Evolutionary conservation across 2,329 filamentous ascomycete species (phyloP), one percentile per base, ranked within the genome.

Genomic region (Exophiala viscosa): DNA sequence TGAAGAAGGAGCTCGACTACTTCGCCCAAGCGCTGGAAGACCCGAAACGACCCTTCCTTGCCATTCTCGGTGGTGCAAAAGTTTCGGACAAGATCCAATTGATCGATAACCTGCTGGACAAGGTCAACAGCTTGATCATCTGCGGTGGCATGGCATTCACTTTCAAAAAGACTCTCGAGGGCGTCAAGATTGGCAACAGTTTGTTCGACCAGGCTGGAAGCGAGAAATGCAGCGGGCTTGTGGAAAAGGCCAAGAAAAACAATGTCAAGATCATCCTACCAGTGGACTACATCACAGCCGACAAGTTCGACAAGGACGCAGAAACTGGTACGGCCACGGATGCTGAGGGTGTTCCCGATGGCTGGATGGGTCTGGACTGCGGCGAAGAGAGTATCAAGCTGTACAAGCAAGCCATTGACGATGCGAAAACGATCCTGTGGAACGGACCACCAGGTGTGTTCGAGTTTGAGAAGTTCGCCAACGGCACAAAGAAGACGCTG

Each of bases 1-100:
- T 99, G 81, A 99, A 99, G 87, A 99, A 97, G 82, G 93, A 99
- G 77, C 87, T 99, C 60, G 93, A 99, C 71, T 99, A 99, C 85
- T 99, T 99, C 70, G 93, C 93, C 61, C 84, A 96, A 79, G 93
- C 90, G 35, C 87, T 99, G 57, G 93, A 99, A 79, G 84, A 82
- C 65, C 93, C 93, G 58, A 81, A 95, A 78, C 86, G 92, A 52
- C 93, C 93, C 57, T 99, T 99, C 88, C 86, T 99, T 49, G 95
- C 93, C 71, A 99, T 99, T 70, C 88, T 99, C 48, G 93, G 93
- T 66, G 93, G 93, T 64, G 90, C 93, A 72, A 99, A 99, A 83
- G 90, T 99, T 64, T 95, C 90, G 40, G 93, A 99, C 83, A 99
- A 99, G 86, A 99, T 99, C 73, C 90, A 96, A 80, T 83, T 99